Evolutionary conservation across 441 rosid species (phyloP), one percentile per base, ranked within the genome.

Genomic region (Pelargonium cotyledonis): DNA sequence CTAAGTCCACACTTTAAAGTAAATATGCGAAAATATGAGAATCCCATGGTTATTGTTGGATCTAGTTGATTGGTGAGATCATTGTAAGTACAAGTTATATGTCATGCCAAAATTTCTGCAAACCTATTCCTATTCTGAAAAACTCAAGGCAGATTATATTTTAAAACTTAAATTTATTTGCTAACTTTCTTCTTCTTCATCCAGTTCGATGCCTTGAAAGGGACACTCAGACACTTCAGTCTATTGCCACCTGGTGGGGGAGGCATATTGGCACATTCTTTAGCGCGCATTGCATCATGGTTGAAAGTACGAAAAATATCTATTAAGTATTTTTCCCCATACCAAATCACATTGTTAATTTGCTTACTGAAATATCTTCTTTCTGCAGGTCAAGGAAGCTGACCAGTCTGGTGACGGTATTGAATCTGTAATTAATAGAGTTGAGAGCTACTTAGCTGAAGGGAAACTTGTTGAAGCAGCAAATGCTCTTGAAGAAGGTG

Each of bases 381-480:
- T 41, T 15, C 43, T 67, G 49, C 75, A 95, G 98, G 82, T 95
- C 55, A 88, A 85, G 73, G 89, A 86, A 76, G 90, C 70, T 14
- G 90, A 85, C 65, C 80, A 81, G 41, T 82, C 85, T 58, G 88
- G 86, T 63, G 87, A 89, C 26, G 95, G 95, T 60, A 81, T 92
- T 23, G 97, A 95, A 77, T 86, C 89, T 16, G 71, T 88, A 49
- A 85, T 95, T 29, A 77, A 74, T 66, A 82, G 84, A 77, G 96
- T 95, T 16, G 94, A 95, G 71, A 75, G 76, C 76, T 84, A 81
- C 83, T 79, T 95, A 64, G 84, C 88, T 0, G 95, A 90, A 67
- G 97, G 97, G 4, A 90, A 87, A 80, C 89, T 95, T 47, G 88
- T 91, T 0, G 97, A 92, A 80, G 97, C 98, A 65, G 99, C 96